Evolutionary conservation across 1,284 basidiomycete genomes (phyloP).

Genomic region (Sporisorium sorghi): DNA sequence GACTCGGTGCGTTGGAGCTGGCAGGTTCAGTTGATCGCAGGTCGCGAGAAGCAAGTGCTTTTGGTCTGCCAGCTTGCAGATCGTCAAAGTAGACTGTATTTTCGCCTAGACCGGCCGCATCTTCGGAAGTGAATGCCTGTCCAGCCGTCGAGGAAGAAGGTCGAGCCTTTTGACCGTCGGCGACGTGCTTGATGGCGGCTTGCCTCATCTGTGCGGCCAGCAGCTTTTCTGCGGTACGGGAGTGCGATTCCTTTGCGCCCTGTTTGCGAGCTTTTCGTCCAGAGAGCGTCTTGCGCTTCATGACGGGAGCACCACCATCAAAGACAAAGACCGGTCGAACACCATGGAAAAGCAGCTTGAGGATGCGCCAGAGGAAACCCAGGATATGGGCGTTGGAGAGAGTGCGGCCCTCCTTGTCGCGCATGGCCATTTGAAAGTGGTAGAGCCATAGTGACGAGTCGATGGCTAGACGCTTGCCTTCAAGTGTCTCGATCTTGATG

Average conservation of each 20-base stretch:
- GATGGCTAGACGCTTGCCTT: slow-evolving; percentile 73
- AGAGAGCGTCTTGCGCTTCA: slow-evolving; percentile 70
- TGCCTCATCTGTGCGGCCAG: slow-evolving; percentile 92
- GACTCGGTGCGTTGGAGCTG: slow-evolving; percentile 23
- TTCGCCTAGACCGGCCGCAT: slow-evolving; percentile 55
- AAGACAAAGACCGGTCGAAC: slow-evolving; percentile 86
- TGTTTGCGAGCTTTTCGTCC: slow-evolving; percentile 76
- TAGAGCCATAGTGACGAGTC: slow-evolving; percentile 99
- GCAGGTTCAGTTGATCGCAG: slow-evolving; percentile 70
- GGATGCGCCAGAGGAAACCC: slow-evolving; percentile 84
- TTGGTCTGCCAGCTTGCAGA: slow-evolving; percentile 32
- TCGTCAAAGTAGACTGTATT: slow-evolving; percentile 71
- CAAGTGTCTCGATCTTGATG: slow-evolving; percentile 68
- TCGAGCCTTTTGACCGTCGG: slow-evolving; percentile 23
- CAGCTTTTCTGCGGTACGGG: slow-evolving; percentile 78
- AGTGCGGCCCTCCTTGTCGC: slow-evolving; percentile 91
- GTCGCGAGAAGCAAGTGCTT: slow-evolving; percentile 75
- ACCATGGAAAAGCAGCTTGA: slow-evolving; percentile 92
- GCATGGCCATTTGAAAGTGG: slow-evolving; percentile 83
- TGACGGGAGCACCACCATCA: slow-evolving; percentile 76
- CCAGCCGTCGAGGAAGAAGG: slow-evolving; percentile 18
- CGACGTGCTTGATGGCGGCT: slow-evolving; percentile 82
- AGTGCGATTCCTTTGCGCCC: slow-evolving; percentile 68
- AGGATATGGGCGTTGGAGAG: slow-evolving; percentile 94
- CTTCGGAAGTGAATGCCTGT: slow-evolving; percentile 1